Conservation (phyloP, 2,329 filamentous ascomycete species). For the Aspergillus candidus region DNA sequence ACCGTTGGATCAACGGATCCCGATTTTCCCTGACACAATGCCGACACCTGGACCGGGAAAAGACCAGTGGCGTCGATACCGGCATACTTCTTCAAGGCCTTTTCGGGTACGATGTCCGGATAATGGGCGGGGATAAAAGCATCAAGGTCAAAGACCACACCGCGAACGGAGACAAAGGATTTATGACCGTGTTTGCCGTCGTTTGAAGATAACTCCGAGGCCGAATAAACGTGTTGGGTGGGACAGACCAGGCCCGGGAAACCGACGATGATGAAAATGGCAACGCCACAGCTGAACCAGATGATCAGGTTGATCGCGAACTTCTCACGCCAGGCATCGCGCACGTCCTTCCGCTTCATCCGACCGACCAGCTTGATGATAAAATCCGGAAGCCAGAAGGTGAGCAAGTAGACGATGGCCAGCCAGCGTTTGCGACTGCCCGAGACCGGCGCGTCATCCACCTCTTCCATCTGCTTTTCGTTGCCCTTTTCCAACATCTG, state of each 20-base stretch:
- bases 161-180: constrained; percentile 76
- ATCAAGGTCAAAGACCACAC: constrained; percentile 78
- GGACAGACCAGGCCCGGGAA: constrained; percentile 89
- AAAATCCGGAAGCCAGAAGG: constrained; percentile 83
- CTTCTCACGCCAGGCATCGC: constrained; percentile 93
- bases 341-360: constrained; percentile 88
- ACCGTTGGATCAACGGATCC: constrained; percentile 63
- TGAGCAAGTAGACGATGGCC: constrained; percentile 72
- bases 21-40: constrained; percentile 73
- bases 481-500: constrained; percentile 95
- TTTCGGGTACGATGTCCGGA: constrained; percentile 57
- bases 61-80: constrained; percentile 80
- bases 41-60: constrained; percentile 91
- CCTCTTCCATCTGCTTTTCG: constrained; percentile 80
- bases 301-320: constrained; percentile 96
- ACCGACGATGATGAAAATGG: constrained; percentile 82
- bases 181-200: constrained; percentile 62
- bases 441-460: constrained; percentile 75
- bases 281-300: constrained; percentile 73
- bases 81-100: constrained; percentile 69
- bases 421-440: constrained; percentile 86
- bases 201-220: constrained; percentile 65
- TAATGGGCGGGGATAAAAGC: constrained; percentile 72
- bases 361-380: constrained; percentile 67
- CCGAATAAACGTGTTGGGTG: constrained; percentile 79